Percentiles rank a stretch among this genome's conserved stretches.
phyloP scores from a whole-genome alignment of 2,329 filamentous ascomycete genomes.

The Monosporascus sp. region DNA sequence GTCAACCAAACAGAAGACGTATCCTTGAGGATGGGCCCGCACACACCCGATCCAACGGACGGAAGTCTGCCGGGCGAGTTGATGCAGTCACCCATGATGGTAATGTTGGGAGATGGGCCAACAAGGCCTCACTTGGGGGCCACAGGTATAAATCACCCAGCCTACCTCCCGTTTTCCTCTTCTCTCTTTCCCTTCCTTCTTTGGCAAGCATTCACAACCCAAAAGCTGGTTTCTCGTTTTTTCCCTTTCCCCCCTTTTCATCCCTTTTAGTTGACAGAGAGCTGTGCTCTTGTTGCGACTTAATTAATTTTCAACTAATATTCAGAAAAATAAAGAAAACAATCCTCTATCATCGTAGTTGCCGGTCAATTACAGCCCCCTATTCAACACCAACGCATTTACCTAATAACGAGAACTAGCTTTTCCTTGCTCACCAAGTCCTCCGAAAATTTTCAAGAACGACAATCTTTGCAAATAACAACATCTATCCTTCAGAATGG shows the following conservation, averaged over 20 bases:
- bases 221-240: slow-evolving; percentile 51
- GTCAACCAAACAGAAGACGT: slow-evolving; percentile 19
- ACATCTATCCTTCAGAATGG: slow-evolving; percentile 56
- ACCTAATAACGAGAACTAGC: slow-evolving; percentile 44
- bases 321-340: slow-evolving; percentile 27
- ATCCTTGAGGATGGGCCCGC: slow-evolving; percentile 13
- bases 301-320: slow-evolving; percentile 27
- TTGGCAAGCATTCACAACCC: slow-evolving; percentile 60
- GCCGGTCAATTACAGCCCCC: slow-evolving; percentile 44
- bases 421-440: slow-evolving; percentile 50
- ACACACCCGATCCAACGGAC: slow-evolving; percentile 15
- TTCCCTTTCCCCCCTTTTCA: slow-evolving; percentile 30
- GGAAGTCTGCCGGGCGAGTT: slow-evolving; percentile 15
- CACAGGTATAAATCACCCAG: slow-evolving; percentile 35
- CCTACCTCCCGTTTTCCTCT: slow-evolving; percentile 29
- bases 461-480: slow-evolving; percentile 31
- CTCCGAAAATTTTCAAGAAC: slow-evolving; percentile 34
- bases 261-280: slow-evolving; percentile 36
- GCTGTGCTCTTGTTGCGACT: slow-evolving; percentile 47
- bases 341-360: slow-evolving; percentile 34
- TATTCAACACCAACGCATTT: slow-evolving; percentile 30
- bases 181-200: slow-evolving; percentile 44
- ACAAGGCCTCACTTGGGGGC: slow-evolving; percentile 26
- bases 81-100: slow-evolving; percentile 5
- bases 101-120: slow-evolving; percentile 5